phyloP scores from a whole-genome alignment of 495 filamentous ascomycete species.

The Penicillium goetzii region DNA sequence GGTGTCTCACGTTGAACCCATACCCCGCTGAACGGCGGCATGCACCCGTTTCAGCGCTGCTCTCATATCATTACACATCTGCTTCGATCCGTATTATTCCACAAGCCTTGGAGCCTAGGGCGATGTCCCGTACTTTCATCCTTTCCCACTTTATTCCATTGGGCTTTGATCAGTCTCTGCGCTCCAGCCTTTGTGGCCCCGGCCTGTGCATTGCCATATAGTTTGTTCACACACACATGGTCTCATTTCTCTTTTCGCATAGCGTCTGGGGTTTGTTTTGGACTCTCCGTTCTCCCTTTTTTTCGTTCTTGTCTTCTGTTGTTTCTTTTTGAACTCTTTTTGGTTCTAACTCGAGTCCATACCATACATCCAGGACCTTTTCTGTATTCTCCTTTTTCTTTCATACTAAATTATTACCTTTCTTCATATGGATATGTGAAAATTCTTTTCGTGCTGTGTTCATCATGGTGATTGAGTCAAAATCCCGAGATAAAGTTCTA shows the following conservation, averaged over 20 bases:
- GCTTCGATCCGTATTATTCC: background rate
- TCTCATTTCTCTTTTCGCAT: conserved; percentile 46
- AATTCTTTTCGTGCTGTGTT: background rate
- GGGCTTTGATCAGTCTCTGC: background rate
- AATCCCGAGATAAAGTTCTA: background rate
- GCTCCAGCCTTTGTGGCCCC: conserved; percentile 8
- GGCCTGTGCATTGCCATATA: conserved; percentile 29
- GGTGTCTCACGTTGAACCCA: background rate
- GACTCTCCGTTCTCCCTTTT: conserved; percentile 5
- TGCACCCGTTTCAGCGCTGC: background rate
- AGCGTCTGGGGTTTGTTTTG: conserved; percentile 45
- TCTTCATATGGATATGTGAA: background rate
- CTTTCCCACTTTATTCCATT: background rate
- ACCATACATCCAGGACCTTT: conserved; percentile 14
- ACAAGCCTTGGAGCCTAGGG: background rate
- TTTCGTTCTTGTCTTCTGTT: conserved; percentile 13
- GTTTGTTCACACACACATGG: conserved; percentile 33
- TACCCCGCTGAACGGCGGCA: background rate
- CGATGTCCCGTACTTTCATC: background rate
- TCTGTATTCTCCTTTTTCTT: conserved; percentile 16
- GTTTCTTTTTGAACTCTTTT: background rate
- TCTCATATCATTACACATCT: conserved; percentile 6
- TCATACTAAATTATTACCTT: conserved; percentile 16
- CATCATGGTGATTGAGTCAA: background rate
- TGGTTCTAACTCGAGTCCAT: conserved; percentile 15